Conservation (phyloP, 192 early-diverging fungal species). For the Helicostylum pulchrum region DNA sequence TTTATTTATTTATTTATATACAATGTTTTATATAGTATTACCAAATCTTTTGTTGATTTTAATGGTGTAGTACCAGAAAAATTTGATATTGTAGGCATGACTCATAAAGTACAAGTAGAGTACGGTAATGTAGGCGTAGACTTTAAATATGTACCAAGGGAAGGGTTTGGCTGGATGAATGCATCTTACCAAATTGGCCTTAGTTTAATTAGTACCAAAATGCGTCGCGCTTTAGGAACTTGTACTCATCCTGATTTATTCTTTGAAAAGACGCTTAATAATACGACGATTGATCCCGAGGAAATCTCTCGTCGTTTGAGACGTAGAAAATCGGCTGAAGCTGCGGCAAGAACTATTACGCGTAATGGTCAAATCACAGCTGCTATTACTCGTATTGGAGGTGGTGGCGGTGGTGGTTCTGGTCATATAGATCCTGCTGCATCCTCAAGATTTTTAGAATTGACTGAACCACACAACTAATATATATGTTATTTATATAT, state of each 20-base stretch:
- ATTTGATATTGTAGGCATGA: conserved; percentile 90
- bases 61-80: conserved; percentile 98
- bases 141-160: conserved; percentile 88
- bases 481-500: no score
- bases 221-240: conserved; percentile 73
- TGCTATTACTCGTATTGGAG: conserved; percentile 20
- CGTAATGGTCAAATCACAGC: conserved; percentile 24
- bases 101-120: conserved; percentile 90
- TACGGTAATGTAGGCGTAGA: conserved; percentile 95
- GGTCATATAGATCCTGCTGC: no score
- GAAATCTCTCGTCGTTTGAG: conserved; percentile 11
- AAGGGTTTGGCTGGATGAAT: conserved; percentile 99
- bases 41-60: conserved; percentile 93
- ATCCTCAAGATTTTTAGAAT: no score
- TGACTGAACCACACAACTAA: no score
- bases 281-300: not conserved
- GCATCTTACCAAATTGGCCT: conserved; percentile 85
- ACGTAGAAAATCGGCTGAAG: conserved; percentile 6
- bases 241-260: conserved; percentile 30
- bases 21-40: conserved; percentile 49
- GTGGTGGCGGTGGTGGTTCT: no score
- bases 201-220: conserved; percentile 63
- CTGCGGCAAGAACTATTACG: conserved; percentile 28
- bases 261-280: conserved; percentile 19
- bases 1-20: not conserved